Conservation (phyloP, 2,329 filamentous ascomycete genomes). For the Aciculosporium take region DNA sequence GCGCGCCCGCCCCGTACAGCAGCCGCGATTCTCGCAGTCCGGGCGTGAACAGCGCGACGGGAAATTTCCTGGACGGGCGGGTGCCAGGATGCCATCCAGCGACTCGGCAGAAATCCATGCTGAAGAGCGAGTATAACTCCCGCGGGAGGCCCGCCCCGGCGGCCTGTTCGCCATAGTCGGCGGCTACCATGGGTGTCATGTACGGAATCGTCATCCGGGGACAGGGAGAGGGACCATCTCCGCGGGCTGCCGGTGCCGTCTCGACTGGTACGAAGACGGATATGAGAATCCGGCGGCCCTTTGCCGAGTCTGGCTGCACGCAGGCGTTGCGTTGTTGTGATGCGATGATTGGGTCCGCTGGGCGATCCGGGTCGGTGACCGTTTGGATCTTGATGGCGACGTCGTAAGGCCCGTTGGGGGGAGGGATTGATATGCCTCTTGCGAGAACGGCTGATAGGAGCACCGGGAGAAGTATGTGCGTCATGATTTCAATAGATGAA, state of each 20-base stretch:
- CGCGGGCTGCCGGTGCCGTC: not conserved
- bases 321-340: not conserved
- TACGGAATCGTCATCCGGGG: constrained; percentile 12
- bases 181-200: constrained; percentile 20
- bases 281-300: constrained; percentile 1
- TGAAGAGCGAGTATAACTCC: constrained; percentile 15
- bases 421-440: constrained; percentile 14
- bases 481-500: too few relatives aligned
- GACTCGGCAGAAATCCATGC: constrained; percentile 14
- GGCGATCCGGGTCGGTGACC: constrained; percentile 17
- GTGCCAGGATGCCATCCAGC: too few relatives aligned
- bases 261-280: constrained; percentile 20
- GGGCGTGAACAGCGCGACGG: constrained; percentile 28
- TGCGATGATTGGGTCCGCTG: not conserved
- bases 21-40: constrained; percentile 28
- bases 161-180: constrained; percentile 15
- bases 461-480: not conserved
- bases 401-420: constrained; percentile 16
- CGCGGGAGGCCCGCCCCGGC: constrained; percentile 16
- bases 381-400: constrained; percentile 13
- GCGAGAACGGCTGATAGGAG: not conserved
- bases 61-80: too few relatives aligned
- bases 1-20: constrained; percentile 28
- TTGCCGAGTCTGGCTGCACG: not conserved
- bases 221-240: constrained; percentile 9